Conservation (phyloP, 75 land plant species). For the Picea glauca region DNA sequence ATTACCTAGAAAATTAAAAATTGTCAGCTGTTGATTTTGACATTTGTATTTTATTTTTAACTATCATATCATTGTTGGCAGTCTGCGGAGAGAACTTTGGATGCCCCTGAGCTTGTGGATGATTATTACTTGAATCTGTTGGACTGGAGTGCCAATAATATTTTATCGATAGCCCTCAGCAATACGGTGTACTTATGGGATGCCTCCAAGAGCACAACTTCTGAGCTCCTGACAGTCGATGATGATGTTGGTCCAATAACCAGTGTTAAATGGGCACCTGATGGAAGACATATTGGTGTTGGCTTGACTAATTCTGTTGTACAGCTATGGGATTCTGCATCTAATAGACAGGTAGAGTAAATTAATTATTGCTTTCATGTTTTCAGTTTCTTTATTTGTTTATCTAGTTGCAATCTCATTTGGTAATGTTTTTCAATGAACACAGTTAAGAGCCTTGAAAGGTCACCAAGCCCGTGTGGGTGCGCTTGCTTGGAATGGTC, state of each 20-base stretch:
- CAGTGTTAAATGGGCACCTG: slow-evolving; percentile 87
- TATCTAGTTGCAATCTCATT: background rate
- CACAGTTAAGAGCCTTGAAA: slow-evolving; percentile 58
- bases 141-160: slow-evolving; percentile 86
- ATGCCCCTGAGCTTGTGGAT: slow-evolving; percentile 90
- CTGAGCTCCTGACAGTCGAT: slow-evolving; percentile 64
- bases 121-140: slow-evolving; percentile 88
- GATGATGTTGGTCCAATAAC: slow-evolving; percentile 84
- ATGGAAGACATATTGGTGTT: slow-evolving; percentile 72
- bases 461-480: slow-evolving; percentile 69
- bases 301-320: slow-evolving; percentile 72
- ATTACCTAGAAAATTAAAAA: too few species aligned
- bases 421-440: background rate
- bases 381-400: background rate
- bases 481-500: slow-evolving; percentile 67
- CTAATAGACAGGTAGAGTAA: slow-evolving; percentile 30
- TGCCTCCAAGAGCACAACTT: slow-evolving; percentile 55
- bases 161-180: slow-evolving; percentile 72
- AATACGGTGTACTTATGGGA: slow-evolving; percentile 83
- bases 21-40: background rate
- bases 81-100: slow-evolving; percentile 75
- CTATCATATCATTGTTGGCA: slow-evolving; percentile 8
- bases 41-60: too few species aligned
- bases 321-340: slow-evolving; percentile 76
- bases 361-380: background rate